phyloP scores from a whole-genome alignment of 345 rosid genomes.

The Camelina hispida region DNA sequence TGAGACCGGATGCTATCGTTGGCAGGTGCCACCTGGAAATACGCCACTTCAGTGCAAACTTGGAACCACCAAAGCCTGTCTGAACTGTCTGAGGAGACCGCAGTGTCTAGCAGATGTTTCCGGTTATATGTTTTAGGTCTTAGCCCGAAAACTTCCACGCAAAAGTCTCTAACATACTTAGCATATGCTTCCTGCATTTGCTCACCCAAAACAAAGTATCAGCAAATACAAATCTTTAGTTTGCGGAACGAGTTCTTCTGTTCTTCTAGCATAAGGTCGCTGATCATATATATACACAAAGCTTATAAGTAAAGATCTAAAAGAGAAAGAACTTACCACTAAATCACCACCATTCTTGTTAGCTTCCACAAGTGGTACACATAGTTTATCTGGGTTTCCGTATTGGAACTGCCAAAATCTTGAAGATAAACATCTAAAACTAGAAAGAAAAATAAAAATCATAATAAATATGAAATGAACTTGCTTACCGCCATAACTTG shows the following conservation, averaged over 20 bases:
- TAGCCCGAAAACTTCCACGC: conserved; percentile 52
- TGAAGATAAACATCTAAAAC: conserved; percentile 25
- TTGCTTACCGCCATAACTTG: conserved; percentile 66
- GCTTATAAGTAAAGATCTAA: neutral
- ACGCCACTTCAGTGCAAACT: conserved; percentile 95
- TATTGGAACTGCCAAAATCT: conserved; percentile 75
- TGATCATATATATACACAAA: neutral
- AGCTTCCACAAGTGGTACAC: conserved; percentile 82
- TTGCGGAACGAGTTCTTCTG: neutral
- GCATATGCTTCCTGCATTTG: conserved; percentile 83
- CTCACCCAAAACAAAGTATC: neutral
- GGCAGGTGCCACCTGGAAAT: conserved; percentile 94
- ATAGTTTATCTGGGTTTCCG: conserved; percentile 83
- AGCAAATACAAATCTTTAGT: conserved; percentile 5
- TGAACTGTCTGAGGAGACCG: conserved; percentile 48
- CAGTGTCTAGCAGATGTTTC: conserved; percentile 61
- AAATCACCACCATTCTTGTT: conserved; percentile 75
- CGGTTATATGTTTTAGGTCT: conserved; percentile 64
- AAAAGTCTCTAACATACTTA: conserved; percentile 68
- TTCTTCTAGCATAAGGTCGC: neutral
- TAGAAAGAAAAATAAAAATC: conserved; percentile 29
- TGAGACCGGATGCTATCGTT: conserved; percentile 89
- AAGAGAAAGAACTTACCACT: conserved; percentile 58
- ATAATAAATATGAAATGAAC: neutral
- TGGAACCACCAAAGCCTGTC: conserved; percentile 97